Evolutionary conservation across 73 alveolate genomes (phyloP).

Genomic region (Symbiodinium natans): DNA sequence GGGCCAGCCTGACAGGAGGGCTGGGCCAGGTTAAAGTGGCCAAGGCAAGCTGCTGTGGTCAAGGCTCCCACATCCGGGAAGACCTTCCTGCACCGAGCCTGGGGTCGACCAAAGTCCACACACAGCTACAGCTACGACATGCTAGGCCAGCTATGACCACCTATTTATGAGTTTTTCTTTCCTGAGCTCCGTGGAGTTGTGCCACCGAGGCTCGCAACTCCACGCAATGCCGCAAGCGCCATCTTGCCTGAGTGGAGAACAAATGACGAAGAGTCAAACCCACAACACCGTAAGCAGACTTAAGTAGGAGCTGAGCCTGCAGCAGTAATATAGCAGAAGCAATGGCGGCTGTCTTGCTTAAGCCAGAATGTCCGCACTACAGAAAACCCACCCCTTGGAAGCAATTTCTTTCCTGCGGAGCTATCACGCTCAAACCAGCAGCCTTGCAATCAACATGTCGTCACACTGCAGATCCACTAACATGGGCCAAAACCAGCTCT

Average conservation of each 20-base stretch:
- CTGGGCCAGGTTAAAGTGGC: background rate
- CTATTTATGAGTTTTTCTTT: background rate
- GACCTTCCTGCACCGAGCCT: background rate
- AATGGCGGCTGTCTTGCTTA: background rate
- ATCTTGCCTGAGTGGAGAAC: background rate
- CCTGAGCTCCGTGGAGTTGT: too few relatives aligned
- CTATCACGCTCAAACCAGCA: background rate
- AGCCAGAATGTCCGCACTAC: background rate
- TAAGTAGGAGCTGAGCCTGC: background rate
- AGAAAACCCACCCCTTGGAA: background rate
- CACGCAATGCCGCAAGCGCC: slow-evolving; percentile 1
- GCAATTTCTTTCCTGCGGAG: background rate
- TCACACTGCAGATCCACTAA: background rate
- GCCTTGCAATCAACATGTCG: background rate
- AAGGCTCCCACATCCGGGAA: background rate
- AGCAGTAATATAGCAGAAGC: background rate
- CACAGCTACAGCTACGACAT: background rate
- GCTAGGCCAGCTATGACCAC: background rate
- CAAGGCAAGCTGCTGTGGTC: too few relatives aligned
- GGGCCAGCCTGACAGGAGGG: slow-evolving; percentile 58
- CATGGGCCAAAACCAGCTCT: background rate
- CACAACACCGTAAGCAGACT: too few relatives aligned
- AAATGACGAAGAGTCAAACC: too few relatives aligned
- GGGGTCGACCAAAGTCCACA: background rate
- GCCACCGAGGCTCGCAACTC: too few relatives aligned